Evolutionary conservation across 2,329 filamentous ascomycete genomes (phyloP).

Genomic region (Trichophyton equinum): DNA sequence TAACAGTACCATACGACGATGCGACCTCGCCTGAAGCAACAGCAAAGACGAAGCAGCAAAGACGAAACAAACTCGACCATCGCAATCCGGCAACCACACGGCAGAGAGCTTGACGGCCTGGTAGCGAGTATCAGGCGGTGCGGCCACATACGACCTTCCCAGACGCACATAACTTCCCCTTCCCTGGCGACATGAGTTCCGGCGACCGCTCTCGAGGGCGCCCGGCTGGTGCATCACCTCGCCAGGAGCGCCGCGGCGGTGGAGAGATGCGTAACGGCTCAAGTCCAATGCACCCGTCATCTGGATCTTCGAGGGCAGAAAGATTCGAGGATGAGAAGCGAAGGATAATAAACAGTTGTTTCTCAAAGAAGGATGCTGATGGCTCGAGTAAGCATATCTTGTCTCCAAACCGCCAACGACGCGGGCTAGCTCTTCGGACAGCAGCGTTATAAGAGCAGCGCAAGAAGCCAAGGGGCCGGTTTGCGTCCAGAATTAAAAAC

Average conservation of each 20-base stretch:
- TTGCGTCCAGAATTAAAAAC: not conserved
- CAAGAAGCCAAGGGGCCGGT: not conserved
- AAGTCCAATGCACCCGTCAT: conserved; percentile 12
- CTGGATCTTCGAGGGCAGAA: conserved; percentile 48
- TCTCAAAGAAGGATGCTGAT: conserved; percentile 76
- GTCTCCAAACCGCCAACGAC: not conserved
- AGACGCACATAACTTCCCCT: not conserved
- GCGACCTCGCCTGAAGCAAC: not conserved
- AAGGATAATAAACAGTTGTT: conserved; percentile 89
- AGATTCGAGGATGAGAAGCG: conserved; percentile 93
- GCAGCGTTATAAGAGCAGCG: not conserved
- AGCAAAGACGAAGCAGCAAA: not conserved
- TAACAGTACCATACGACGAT: not conserved
- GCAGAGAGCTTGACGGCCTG: not conserved
- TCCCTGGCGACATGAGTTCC: not conserved
- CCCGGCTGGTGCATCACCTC: conserved; percentile 18
- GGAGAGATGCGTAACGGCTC: conserved; percentile 25
- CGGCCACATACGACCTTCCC: not conserved
- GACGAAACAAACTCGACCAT: not conserved
- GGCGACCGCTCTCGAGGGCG: conserved; percentile 23
- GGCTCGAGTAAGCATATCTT: conserved; percentile 57
- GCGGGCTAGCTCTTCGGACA: too few relatives aligned
- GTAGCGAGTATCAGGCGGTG: not conserved
- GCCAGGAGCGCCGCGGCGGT: conserved; percentile 23
- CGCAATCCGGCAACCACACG: not conserved